These are phyloP conservation scores for Penicillium mononematosum DNA, from an alignment of 495 filamentous ascomycete species.

Conservation along the genomic window DNA sequence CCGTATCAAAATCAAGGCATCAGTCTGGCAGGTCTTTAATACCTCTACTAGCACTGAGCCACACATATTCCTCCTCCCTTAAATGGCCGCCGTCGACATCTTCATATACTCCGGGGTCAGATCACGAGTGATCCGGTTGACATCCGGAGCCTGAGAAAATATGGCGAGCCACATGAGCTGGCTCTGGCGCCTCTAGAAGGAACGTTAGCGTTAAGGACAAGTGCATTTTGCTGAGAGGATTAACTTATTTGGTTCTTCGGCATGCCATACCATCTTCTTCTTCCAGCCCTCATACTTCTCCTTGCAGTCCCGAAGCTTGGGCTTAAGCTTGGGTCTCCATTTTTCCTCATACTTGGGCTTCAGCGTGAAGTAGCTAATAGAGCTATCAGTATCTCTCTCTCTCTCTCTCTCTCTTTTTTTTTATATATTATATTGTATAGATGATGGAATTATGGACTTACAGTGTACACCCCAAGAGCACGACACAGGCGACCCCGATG, in stretches of 20 bases:
- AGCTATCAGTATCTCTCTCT: background rate
- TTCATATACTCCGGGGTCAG: background rate
- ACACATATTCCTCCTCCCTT: background rate
- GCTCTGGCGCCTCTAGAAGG: background rate
- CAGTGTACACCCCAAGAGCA: background rate
- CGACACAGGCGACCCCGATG: too few relatives aligned
- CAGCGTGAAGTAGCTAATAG: background rate
- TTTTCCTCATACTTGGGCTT: background rate
- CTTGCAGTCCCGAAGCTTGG: background rate
- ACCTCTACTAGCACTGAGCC: slow-evolving; percentile 1
- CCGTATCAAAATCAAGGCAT: background rate
- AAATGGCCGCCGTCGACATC: background rate
- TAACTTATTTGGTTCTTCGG: background rate
- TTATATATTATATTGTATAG: too few relatives aligned
- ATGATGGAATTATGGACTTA: slow-evolving; percentile 1
- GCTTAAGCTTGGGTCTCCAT: background rate
- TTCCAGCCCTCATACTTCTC: slow-evolving; percentile 1
- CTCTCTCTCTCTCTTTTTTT: too few relatives aligned
- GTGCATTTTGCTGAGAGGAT: background rate
- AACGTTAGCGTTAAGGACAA: background rate
- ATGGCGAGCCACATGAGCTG: background rate
- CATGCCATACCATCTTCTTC: background rate
- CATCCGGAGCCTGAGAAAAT: background rate
- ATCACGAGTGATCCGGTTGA: background rate
- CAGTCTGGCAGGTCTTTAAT: slow-evolving; percentile 1